Evolutionary conservation across 768 basidiomycete species (phyloP).

Genomic region (Psilocybe sp.): DNA sequence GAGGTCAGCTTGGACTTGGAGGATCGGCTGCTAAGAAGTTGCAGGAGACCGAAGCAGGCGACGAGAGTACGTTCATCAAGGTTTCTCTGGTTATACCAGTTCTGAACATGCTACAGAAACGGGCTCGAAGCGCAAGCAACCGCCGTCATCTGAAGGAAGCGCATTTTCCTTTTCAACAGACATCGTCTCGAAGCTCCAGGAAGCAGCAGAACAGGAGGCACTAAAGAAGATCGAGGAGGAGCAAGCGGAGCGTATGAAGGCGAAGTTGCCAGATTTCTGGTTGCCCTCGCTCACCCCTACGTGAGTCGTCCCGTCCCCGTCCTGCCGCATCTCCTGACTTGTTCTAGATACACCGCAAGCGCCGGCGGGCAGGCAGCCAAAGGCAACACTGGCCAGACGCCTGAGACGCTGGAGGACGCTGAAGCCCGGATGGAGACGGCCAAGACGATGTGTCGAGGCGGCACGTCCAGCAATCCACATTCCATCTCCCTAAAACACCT

Average conservation of each 20-base stretch:
- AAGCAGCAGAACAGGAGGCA: constrained; percentile 88
- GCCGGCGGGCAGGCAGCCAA: neutral
- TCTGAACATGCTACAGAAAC: constrained; percentile 28
- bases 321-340: neutral
- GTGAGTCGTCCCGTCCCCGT: neutral
- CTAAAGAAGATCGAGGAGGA: constrained; percentile 79
- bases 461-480: constrained; percentile 76
- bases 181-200: constrained; percentile 65
- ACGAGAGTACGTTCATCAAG: constrained; percentile 6
- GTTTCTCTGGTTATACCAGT: neutral
- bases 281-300: constrained; percentile 90
- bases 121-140: constrained; percentile 69
- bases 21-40: constrained; percentile 33
- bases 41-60: constrained; percentile 22
- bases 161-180: constrained; percentile 72
- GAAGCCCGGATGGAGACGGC: constrained; percentile 46
- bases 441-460: constrained; percentile 86
- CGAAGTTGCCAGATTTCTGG: constrained; percentile 97
- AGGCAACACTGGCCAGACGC: constrained; percentile 35
- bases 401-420: constrained; percentile 69
- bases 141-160: constrained; percentile 8
- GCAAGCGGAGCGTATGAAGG: constrained; percentile 78
- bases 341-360: neutral
- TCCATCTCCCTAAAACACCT: constrained; percentile 75
- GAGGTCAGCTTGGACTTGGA: constrained; percentile 74